A percentile compares a stretch with the other conserved stretches of the same genome.
phyloP scores from a whole-genome alignment of 257 asterid species.

The Petunia axillaris region DNA sequence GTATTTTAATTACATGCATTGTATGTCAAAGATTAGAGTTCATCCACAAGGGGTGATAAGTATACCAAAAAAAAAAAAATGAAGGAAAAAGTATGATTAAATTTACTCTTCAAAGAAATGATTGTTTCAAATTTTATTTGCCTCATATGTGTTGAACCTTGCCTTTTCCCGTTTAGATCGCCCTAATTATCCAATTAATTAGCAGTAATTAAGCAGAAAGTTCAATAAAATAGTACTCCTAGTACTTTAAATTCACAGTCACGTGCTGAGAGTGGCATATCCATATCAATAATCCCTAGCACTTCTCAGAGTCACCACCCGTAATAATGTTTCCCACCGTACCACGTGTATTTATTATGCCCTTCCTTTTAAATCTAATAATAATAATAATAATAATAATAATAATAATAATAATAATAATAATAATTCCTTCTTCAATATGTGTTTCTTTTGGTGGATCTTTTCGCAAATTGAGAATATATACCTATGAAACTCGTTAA shows the following conservation, averaged over 20 bases:
- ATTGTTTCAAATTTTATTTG: not conserved
- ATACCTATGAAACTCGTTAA: not conserved
- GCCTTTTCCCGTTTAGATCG: not conserved
- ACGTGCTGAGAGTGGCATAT: conserved; percentile 33
- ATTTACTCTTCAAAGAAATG: not conserved
- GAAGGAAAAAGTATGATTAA: not conserved
- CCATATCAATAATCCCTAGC: conserved; percentile 15
- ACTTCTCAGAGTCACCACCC: not conserved
- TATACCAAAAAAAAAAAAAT: not conserved
- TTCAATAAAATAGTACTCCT: conserved; percentile 14
- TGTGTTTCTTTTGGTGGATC: not conserved
- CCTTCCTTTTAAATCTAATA: not conserved
- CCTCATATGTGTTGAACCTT: not conserved
- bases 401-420: not conserved
- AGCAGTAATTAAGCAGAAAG: not conserved
- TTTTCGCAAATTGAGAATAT: not conserved
- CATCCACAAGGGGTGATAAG: too few relatives aligned
- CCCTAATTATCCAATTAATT: not conserved
- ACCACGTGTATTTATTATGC: conserved; percentile 22
- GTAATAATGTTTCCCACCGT: conserved; percentile 27
- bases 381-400: not conserved
- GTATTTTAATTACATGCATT: too few relatives aligned
- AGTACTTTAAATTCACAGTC: conserved; percentile 12
- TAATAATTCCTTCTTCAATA: conserved; percentile 10
- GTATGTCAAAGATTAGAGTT: too few relatives aligned